Base-by-base conservation (phyloP, 345 rosid genomes). In the Nephelium lappaceum region DNA sequence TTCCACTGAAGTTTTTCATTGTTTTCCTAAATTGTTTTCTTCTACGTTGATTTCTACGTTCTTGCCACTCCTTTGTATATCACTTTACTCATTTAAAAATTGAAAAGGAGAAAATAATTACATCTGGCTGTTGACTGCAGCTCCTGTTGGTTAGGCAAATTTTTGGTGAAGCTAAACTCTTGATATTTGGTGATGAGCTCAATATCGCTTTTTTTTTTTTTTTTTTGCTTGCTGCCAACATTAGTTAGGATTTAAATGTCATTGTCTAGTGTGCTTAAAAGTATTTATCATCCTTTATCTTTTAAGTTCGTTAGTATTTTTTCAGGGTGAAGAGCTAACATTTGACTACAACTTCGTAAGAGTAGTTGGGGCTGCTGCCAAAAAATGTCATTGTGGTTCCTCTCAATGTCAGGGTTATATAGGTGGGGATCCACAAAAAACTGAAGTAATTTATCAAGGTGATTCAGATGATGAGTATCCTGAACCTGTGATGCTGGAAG, bases 271-370 rank as follows among this genome's bases (percentile, higher is more conserved):
- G 11, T 67, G 36, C 65, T 69, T 69, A 57, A n/a, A n/a, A 64
- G 16, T 62, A 69, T 55, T 79, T 72, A 12, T 79, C 57, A 38
- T 58, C n/a, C 36, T 21, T 55, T 45, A 47, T 84, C 47, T 45
- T 49, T 76, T 39, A 53, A 82, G 70, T 49, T 53, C 51, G 68
- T 31, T 51, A 2, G n/a, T 63, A 38, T 77, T 82, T 83, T 84
- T 42, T 73, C 91, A 96, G 99, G 93, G 92, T 51, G 95, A 96
- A 78, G 99, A 96, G 89, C 72, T 94, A 83, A 94, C 98, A 62
- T 96, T 96, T 86, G 98, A 96, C 88, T 96, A 96, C 91, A 96
- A 96, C 82, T 96, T 89, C 82, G 99, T 96, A 79, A 91, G 99
- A 84, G 98, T 94, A 62, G 87, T 91, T 85, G 99, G 99, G 73